A percentile compares a stretch with the other conserved stretches of the same genome.
Evolutionary conservation across 257 asterid species (phyloP).

Genomic region (Mitragyna speciosa): DNA sequence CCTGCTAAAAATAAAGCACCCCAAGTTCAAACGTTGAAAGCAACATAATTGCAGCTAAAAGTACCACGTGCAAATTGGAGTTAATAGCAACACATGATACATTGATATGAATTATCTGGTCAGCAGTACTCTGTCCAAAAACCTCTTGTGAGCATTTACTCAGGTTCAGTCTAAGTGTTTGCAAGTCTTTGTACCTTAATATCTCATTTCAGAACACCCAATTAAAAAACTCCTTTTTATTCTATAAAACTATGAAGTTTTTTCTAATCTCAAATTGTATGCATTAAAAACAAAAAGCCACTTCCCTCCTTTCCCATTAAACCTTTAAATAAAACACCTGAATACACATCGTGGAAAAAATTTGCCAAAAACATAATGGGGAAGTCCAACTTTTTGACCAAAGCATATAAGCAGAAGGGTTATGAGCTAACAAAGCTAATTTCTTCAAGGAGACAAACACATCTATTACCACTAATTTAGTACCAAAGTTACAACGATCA

Average conservation of each 20-base stretch:
- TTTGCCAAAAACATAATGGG: neutral
- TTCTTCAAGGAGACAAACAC: neutral
- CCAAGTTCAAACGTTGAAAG: neutral
- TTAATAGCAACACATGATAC: neutral
- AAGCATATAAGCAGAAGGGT: neutral
- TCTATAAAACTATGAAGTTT: neutral
- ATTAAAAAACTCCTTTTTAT: neutral
- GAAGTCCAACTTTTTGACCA: neutral
- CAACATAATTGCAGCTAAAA: neutral
- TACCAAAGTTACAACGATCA: neutral
- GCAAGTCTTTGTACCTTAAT: too few species aligned
- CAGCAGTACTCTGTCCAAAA: neutral
- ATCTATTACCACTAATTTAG: neutral
- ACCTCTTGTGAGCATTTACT: neutral
- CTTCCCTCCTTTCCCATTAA: neutral
- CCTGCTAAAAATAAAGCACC: neutral
- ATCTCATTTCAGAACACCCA: conserved; percentile 6
- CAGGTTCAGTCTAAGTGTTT: neutral
- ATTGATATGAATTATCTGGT: neutral
- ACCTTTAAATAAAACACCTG: neutral
- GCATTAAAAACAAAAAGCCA: neutral
- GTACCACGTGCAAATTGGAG: neutral
- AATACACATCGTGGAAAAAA: neutral
- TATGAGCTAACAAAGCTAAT: neutral
- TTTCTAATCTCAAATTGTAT: neutral